Conservation (phyloP, 208 protist species). For the Tritrichomonas foetus region DNA sequence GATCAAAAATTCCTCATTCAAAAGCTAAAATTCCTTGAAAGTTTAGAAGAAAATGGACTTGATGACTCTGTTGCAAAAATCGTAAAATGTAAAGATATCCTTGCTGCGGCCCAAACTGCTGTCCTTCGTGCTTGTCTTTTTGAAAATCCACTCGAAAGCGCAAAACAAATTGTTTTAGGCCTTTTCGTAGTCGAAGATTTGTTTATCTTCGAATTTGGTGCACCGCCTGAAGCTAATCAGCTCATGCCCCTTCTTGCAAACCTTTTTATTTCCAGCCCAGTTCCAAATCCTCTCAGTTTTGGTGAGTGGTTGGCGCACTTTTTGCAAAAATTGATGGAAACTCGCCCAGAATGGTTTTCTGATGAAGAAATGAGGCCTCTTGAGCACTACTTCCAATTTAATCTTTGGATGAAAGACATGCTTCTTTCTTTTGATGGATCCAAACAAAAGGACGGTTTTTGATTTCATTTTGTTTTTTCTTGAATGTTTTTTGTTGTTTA, state of each 20-base stretch:
- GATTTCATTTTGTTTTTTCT: no score
- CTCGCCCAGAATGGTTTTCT: not conserved
- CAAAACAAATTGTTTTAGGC: not conserved
- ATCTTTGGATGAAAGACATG: slow-evolving; percentile 21
- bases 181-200: not conserved
- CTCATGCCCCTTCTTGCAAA: not conserved
- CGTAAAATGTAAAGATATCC: not conserved
- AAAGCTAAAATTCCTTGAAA: not conserved
- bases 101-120: not conserved
- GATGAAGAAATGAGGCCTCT: not conserved
- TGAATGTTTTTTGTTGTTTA: no score
- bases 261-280: not conserved
- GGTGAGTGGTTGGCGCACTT: not conserved
- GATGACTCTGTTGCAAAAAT: not conserved
- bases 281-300: not conserved
- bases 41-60: not conserved
- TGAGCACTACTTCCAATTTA: slow-evolving; percentile 38
- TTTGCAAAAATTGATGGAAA: not conserved
- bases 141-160: not conserved
- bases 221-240: slow-evolving; percentile 13
- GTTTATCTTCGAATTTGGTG: not conserved
- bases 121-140: not conserved
- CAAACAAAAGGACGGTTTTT: no score
- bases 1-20: not conserved
- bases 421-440: not conserved